Base-by-base conservation (phyloP, 2,329 filamentous ascomycete genomes). In the Fusarium mexicanum region DNA sequence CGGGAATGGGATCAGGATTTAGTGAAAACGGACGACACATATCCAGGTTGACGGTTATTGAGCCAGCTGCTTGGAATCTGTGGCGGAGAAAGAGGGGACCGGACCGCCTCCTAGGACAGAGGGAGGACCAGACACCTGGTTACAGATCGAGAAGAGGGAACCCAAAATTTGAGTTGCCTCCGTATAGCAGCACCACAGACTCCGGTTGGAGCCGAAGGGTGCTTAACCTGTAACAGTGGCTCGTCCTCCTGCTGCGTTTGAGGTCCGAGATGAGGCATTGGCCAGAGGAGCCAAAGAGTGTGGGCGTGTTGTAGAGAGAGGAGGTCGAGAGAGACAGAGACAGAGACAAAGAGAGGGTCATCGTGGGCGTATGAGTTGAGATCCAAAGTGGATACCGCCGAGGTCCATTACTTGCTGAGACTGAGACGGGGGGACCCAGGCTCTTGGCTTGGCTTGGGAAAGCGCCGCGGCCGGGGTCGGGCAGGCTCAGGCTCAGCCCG, bases 401-500 rank as follows among this genome's bases (percentile, higher is more conserved):
- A 50, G 61, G 48, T 41, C 38, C 65, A 44, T 69, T 43, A 37
- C 48, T 31, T 59, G 37, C 35, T 44, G 62, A 60, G 51, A 61
- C 47, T 55, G 35, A 35, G 31, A 58, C 51, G 38, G 33, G 63
- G 64, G 65, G n/a, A 33, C 37, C 37, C 65, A 68, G 54, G 43
- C 24, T 41, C 60, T 67, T 68, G 54, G 54, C 64, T 54, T 68
- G 64, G 73, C 75, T 71, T 77, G 69, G 53, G 59, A 68, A 58
- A 63, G 65, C 71, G 69, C 57, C 66, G 64, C 64, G 64, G 67
- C 73, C 66, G 71, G 75, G 64, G 31, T 59, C 41, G 20, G 31
- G 24, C 55, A 59, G 55, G 55, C 43, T 74, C 69, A 67, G 71
- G 66, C 67, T 64, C 59, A 69, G 72, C 63, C 65, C 69, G 67